These are phyloP conservation scores for Straminergon stramineum DNA, from an alignment of 225 moss, liverwort and hornwort species.

Conservation along the genomic window DNA sequence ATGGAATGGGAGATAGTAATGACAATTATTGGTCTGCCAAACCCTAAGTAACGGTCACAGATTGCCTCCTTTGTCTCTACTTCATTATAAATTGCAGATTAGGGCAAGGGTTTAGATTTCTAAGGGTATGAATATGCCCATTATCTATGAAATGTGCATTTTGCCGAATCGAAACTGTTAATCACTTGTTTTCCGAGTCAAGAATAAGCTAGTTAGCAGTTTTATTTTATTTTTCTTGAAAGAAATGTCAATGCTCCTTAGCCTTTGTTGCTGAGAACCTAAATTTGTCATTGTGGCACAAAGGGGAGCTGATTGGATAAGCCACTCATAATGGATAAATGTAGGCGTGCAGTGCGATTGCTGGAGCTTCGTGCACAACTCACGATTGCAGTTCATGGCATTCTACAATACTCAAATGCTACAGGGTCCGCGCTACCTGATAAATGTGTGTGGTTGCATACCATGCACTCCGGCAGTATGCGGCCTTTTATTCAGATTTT, in stretches of 20 bases:
- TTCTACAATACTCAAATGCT: slow-evolving; percentile 13
- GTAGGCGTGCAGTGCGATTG: slow-evolving; percentile 65
- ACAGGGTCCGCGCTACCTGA: neutral
- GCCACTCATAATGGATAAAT: slow-evolving; percentile 50
- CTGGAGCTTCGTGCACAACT: slow-evolving; percentile 61
- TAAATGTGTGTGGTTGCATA: slow-evolving; percentile 18
- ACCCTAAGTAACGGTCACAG: neutral
- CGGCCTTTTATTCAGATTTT: slow-evolving; percentile 27
- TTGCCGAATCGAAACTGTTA: neutral
- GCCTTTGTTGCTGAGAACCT: neutral
- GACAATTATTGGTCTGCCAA: neutral
- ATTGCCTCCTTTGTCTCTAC: neutral
- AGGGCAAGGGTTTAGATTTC: neutral
- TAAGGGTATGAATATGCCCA: neutral
- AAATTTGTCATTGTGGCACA: slow-evolving; percentile 6
- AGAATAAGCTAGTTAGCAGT: neutral
- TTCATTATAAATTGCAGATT: neutral
- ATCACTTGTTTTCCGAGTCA: neutral
- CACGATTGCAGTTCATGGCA: slow-evolving; percentile 29
- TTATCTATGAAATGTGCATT: neutral
- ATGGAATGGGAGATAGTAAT: neutral
- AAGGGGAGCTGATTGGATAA: slow-evolving; percentile 40
- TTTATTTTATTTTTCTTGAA: neutral
- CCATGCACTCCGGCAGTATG: slow-evolving; percentile 4
- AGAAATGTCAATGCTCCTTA: neutral